A percentile compares a stretch with the other conserved stretches of the same genome.
Evolutionary conservation across 2,329 filamentous ascomycete species (phyloP).

Genomic region (Pseudocercospora eumusae): DNA sequence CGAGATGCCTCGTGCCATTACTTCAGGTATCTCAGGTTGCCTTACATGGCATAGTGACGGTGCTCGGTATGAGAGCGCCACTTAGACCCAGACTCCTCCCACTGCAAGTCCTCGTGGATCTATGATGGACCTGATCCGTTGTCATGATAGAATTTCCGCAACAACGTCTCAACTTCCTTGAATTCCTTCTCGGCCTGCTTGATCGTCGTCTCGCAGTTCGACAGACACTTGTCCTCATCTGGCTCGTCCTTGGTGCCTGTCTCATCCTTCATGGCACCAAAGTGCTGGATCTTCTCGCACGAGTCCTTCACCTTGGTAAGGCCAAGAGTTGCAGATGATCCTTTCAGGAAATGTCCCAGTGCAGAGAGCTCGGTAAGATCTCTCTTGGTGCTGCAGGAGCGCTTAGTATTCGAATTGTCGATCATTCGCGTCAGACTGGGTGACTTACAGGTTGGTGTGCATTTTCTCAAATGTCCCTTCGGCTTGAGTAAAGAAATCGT

Average conservation of each 20-base stretch:
- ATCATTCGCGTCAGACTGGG: background rate
- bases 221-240: slow-evolving; percentile 68
- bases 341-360: slow-evolving; percentile 95
- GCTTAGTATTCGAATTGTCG: slow-evolving; percentile 5
- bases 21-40: background rate
- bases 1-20: background rate
- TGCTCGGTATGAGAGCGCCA: background rate
- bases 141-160: slow-evolving; percentile 67
- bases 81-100: background rate
- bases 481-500: slow-evolving; percentile 90
- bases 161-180: slow-evolving; percentile 66
- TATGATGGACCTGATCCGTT: slow-evolving; percentile 17
- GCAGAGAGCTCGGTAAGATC: slow-evolving; percentile 75
- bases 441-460: slow-evolving; percentile 74
- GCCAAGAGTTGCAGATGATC: slow-evolving; percentile 91
- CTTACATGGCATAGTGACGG: background rate
- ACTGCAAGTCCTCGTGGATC: background rate
- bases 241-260: slow-evolving; percentile 67
- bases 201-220: slow-evolving; percentile 70
- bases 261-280: slow-evolving; percentile 77
- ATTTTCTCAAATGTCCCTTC: slow-evolving; percentile 83
- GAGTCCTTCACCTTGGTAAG: slow-evolving; percentile 86
- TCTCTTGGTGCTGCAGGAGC: slow-evolving; percentile 59
- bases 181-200: slow-evolving; percentile 75
- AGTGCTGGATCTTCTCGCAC: slow-evolving; percentile 96